Evolutionary conservation across 1,284 basidiomycete genomes (phyloP), one percentile per base, ranked within the genome.

Genomic region (Erythrobasidium hasegawianum): DNA sequence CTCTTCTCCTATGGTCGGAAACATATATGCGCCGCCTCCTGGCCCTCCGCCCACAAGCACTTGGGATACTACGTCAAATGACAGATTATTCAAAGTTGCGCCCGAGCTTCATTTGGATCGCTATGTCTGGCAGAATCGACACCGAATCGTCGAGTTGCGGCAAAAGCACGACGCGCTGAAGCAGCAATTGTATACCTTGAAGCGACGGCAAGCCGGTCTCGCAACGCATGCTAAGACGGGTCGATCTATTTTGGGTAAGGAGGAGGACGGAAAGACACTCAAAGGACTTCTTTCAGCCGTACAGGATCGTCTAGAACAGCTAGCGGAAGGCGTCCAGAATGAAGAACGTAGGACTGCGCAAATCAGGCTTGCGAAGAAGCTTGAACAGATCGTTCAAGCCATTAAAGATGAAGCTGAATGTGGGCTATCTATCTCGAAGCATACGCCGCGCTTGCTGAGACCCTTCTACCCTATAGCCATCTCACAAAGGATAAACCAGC

Each of bases 31-130:
- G 4, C 33, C 33, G 4, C 33, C 33, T 4, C 33, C 33, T 33
- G 33, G 33, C 22, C 43, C 16, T 47, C 43, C 43, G 4, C n/a
- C 43, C 8, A 14, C 7, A 5, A n/a, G 14, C 8, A 14, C 43
- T 16, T 47, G n/a, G 22, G 43, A 18, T 5, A 24, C 43, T 5
- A 4, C 33, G 33, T 11, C 4, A 11, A 33, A 33, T 10, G 40
- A 41, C 2, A 45, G 11, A n/a, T 43, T 52, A 1, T 65, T 65
- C 56, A 26, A 41, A 16, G 45, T 65, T 0, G 45, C 26, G 20
- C 45, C 55, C 18, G 33, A 18, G 9, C 26, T 65, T 9, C 52
- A 40, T 20, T 33, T 65, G n/a, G 62, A 65, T 40, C 41, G 56
- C 18, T 65, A 65, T 26, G 47, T 22, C 18, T 65, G 56, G 55